phyloP scores from a whole-genome alignment of 2,329 filamentous ascomycete species.

The Clonostachys sp. region DNA sequence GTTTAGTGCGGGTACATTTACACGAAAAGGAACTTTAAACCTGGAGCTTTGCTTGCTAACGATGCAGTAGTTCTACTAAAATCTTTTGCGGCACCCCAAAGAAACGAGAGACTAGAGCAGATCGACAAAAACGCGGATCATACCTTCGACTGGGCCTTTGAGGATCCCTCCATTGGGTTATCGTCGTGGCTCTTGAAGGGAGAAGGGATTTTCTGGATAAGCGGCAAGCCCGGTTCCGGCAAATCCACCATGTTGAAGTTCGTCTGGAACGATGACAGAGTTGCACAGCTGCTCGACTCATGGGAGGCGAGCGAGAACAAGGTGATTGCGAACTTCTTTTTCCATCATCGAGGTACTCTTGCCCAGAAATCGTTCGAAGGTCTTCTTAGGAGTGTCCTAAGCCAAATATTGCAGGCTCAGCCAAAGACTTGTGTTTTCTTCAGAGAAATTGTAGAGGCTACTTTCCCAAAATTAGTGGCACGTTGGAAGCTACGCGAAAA shows the following conservation, averaged over 20 bases:
- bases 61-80: no score
- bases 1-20: no score
- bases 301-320: background rate
- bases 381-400: background rate
- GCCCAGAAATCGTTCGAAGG: background rate
- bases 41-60: no score
- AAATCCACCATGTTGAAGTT: conserved; percentile 35
- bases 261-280: background rate
- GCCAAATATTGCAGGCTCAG: background rate
- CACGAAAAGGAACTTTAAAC: no score
- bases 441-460: no score
- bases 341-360: background rate
- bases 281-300: no score
- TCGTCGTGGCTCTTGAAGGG: background rate
- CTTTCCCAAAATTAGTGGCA: no score
- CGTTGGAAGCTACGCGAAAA: no score
- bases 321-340: background rate
- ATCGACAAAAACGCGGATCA: background rate
- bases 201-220: conserved; percentile 6
- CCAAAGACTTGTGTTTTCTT: no score
- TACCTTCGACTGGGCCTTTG: background rate
- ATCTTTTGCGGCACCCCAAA: no score
- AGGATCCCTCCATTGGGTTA: background rate
- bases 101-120: background rate
- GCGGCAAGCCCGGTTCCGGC: conserved; percentile 18